phyloP scores from a whole-genome alignment of 1,284 basidiomycete genomes.

The Austropuccinia psidii region DNA sequence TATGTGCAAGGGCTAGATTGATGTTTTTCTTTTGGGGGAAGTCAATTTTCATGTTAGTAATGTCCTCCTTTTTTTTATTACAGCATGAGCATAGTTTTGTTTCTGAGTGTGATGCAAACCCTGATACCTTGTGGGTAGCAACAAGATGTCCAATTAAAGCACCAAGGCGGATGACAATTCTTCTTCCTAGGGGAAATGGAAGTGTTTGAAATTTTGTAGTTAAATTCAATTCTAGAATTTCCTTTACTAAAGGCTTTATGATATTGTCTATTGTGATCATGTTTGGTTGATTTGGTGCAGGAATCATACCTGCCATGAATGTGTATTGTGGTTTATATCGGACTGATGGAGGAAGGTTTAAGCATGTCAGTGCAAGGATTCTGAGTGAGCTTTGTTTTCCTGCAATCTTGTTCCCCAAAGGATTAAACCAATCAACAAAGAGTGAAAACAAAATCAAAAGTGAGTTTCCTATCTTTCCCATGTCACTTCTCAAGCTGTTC shows the following conservation, averaged over 20 bases:
- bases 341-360: neutral
- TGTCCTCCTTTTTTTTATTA: neutral
- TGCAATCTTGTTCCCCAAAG: neutral
- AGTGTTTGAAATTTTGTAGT: neutral
- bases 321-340: neutral
- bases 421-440: conserved; percentile 14
- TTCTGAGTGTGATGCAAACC: conserved; percentile 4
- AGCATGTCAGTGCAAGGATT: neutral
- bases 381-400: neutral
- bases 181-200: neutral
- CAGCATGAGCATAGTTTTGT: neutral
- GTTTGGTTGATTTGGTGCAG: neutral
- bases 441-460: neutral
- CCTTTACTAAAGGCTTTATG: neutral
- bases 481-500: too few relatives aligned
- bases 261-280: conserved; percentile 6
- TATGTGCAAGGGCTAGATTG: neutral
- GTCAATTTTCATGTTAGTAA: neutral
- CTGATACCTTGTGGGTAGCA: neutral
- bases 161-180: neutral
- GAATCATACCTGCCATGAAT: neutral
- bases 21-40: neutral
- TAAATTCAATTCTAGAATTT: neutral
- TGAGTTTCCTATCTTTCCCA: too few relatives aligned
- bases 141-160: neutral